phyloP scores from a whole-genome alignment of 2,329 filamentous ascomycete genomes.

The Nemania diffusa region DNA sequence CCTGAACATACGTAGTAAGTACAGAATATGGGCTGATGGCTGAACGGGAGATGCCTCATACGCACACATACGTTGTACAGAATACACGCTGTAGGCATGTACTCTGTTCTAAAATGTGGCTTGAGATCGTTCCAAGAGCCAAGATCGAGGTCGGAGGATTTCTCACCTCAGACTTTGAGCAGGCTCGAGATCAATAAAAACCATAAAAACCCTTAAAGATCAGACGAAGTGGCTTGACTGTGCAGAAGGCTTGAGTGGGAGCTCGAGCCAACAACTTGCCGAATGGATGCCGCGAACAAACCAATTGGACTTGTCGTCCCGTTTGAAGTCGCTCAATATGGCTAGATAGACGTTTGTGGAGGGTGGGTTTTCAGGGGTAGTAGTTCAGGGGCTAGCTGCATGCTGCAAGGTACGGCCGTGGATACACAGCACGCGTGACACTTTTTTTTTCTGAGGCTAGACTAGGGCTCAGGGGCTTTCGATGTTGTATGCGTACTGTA shows the following conservation, averaged over 20 bases:
- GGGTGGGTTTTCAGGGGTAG: constrained; percentile 36
- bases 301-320: constrained; percentile 24
- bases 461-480: constrained; percentile 37
- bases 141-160: constrained; percentile 26
- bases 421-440: constrained; percentile 40
- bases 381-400: constrained; percentile 35
- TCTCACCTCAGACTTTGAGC: constrained; percentile 21
- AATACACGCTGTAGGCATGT: neutral
- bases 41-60: neutral
- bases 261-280: constrained; percentile 18
- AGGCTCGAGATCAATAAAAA: constrained; percentile 22
- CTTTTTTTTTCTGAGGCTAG: constrained; percentile 26
- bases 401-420: constrained; percentile 43
- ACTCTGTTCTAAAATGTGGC: neutral
- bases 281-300: constrained; percentile 12
- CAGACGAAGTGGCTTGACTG: constrained; percentile 6
- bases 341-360: constrained; percentile 42
- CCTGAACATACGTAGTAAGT: neutral
- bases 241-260: neutral
- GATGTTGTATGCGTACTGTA: neutral
- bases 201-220: constrained; percentile 2
- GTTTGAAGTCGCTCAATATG: constrained; percentile 38
- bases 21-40: neutral
- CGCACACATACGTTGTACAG: neutral
- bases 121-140: neutral